phyloP scores from a whole-genome alignment of 2,329 filamentous ascomycete genomes.

The Fusarium beomiforme region DNA sequence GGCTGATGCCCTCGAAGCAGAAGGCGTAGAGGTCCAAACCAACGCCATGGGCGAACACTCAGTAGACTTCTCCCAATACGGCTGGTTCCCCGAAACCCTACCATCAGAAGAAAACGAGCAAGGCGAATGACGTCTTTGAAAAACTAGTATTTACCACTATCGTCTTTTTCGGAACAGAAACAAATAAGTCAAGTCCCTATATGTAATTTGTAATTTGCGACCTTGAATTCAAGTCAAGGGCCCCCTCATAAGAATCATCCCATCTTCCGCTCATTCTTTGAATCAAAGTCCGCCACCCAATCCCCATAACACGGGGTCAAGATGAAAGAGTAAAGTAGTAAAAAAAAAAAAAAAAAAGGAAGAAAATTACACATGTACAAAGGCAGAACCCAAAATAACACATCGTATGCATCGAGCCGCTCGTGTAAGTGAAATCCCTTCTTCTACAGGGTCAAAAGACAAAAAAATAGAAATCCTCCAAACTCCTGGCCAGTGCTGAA shows the following conservation, averaged over 20 bases:
- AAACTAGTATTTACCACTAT: constrained; percentile 47
- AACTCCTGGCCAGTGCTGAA: constrained; percentile 48
- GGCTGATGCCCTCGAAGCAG: constrained; percentile 59
- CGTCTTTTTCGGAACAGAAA: constrained; percentile 12
- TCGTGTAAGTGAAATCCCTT: constrained; percentile 41
- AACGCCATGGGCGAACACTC: constrained; percentile 61
- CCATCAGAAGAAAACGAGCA: constrained; percentile 54
- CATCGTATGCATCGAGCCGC: constrained; percentile 39
- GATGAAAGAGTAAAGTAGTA: background rate
- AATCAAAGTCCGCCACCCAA: constrained; percentile 29
- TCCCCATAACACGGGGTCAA: constrained; percentile 17
- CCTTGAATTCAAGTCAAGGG: constrained; percentile 25
- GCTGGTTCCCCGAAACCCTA: constrained; percentile 64
- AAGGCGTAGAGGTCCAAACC: constrained; percentile 62
- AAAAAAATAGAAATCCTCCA: constrained; percentile 33
- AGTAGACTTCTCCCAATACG: constrained; percentile 62
- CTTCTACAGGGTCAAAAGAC: constrained; percentile 18
- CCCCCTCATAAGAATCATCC: constrained; percentile 42
- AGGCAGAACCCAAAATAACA: constrained; percentile 33
- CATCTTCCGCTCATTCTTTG: constrained; percentile 41
- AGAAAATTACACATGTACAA: constrained; percentile 33
- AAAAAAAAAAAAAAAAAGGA: constrained; percentile 22
- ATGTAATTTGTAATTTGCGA: constrained; percentile 42
- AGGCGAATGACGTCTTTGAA: constrained; percentile 23
- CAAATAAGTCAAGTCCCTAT: constrained; percentile 21